Percentiles rank a stretch among this genome's conserved stretches.
These are phyloP conservation scores for Mycena vitilis DNA, from an alignment of 768 basidiomycete genomes.

Conservation along the genomic window DNA sequence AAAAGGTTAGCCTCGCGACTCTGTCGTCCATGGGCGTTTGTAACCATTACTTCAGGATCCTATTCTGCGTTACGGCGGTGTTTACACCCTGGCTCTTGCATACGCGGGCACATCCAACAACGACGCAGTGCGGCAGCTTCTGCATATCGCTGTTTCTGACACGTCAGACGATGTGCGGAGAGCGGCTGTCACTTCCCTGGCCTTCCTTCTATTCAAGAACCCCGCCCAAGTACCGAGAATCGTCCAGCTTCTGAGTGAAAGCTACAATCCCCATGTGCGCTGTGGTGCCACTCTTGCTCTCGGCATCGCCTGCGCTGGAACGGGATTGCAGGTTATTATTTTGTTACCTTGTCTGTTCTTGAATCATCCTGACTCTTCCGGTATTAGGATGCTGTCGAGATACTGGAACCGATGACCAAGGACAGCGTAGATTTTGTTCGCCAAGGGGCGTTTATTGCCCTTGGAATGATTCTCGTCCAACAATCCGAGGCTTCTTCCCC, in stretches of 20 bases:
- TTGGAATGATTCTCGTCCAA: constrained; percentile 97
- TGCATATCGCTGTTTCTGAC: constrained; percentile 98
- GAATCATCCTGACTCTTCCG: constrained; percentile 18
- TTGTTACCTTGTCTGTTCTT: background rate
- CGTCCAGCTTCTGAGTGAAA: constrained; percentile 96
- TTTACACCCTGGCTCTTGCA: constrained; percentile 95
- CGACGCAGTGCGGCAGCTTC: constrained; percentile 87
- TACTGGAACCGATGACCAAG: constrained; percentile 97
- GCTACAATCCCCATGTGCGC: constrained; percentile 98
- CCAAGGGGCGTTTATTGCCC: constrained; percentile 94
- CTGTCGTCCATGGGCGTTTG: background rate
- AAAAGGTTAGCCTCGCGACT: constrained; percentile 70
- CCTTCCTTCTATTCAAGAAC: constrained; percentile 97
- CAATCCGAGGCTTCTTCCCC: constrained; percentile 93
- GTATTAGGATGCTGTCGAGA: constrained; percentile 90
- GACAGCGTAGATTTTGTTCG: constrained; percentile 99
- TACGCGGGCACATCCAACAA: constrained; percentile 98
- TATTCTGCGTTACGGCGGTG: constrained; percentile 96
- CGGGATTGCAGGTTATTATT: constrained; percentile 83
- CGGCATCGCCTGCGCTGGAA: constrained; percentile 97
- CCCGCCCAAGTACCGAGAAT: constrained; percentile 96
- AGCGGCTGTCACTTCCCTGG: constrained; percentile 95
- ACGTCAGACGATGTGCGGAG: constrained; percentile 97
- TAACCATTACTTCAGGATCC: constrained; percentile 73
- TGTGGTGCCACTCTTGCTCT: constrained; percentile 97